Base-by-base conservation (phyloP, 495 filamentous ascomycete species). In the Tuber borchii region DNA sequence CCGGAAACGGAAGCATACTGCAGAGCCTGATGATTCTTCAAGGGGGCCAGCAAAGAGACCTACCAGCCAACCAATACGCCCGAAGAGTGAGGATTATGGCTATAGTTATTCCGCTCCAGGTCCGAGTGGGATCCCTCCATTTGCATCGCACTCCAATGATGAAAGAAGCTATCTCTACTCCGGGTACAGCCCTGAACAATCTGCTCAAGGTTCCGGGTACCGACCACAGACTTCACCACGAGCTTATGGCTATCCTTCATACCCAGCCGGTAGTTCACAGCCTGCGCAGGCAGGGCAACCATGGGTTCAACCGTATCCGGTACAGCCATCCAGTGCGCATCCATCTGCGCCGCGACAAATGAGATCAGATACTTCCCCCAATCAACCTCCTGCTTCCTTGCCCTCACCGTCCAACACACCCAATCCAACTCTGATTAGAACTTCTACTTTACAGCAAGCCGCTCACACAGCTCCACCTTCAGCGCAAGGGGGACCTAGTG, bases 401-500 rank as follows among this genome's bases (percentile, higher is more conserved):
- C 71, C 80, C 83, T 26, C 88, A 45, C 87, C 87, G 48, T 81
- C 85, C 78, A 83, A 85, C n/a, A 70, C 82, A 19, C 83, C 83
- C 19, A 91, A 88, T 84, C 95, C 87, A 70, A 89, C 88, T 73
- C 85, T 99, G 31, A 91, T 97, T 72, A 88, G 95, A 61, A 97
- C 95, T 2, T 96, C 94, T 34, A 95, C 91, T 2, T 79, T 97
- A 34, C 88, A 92, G 76, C 72, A 88, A 90, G 74, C 85, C 86
- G 6, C 86, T 82, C 72, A 84, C 83, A 82, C 71, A 87, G n/a
- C 77, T 42, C 79, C 78, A 34, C 75, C 74, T 22, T 70, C 76
- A 37, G 77, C 48, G 44, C 84, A 39, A 82, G 87, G 44, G 80
- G 84, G 37, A 81, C 88, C 83, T 40, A 83, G 82, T 65, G 83